A percentile compares a stretch with the other conserved stretches of the same genome.
Evolutionary conservation across 2,329 filamentous ascomycete genomes (phyloP).

Genomic region (Fusarium sp.): DNA sequence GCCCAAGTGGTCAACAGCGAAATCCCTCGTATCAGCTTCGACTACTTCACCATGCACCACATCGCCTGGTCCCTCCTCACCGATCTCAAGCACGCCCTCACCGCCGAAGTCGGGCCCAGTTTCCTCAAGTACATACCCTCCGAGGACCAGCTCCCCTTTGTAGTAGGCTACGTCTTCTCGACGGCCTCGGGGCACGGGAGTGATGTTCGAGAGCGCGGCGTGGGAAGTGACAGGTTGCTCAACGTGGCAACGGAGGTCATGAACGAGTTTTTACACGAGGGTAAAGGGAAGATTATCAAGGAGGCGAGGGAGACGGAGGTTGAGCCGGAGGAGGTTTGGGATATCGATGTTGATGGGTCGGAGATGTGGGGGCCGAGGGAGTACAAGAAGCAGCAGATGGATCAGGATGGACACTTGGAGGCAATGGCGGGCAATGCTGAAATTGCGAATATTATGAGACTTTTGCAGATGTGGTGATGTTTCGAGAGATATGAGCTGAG

Average conservation of each 20-base stretch:
- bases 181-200: constrained; percentile 15
- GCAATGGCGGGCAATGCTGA: not conserved
- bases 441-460: not conserved
- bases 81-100: constrained; percentile 5
- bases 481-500: not conserved
- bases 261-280: not conserved
- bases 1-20: constrained; percentile 7
- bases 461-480: not conserved
- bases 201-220: not conserved
- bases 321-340: not conserved
- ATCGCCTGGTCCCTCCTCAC: not conserved
- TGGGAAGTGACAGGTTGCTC: not conserved
- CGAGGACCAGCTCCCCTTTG: constrained; percentile 2
- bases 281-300: too few relatives aligned
- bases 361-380: not conserved
- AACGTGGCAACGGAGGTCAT: not conserved
- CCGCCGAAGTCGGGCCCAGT: not conserved
- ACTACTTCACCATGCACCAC: constrained; percentile 27
- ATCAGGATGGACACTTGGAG: not conserved
- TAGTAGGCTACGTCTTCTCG: constrained; percentile 46
- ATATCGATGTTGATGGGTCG: not conserved
- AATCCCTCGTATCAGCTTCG: constrained; percentile 1
- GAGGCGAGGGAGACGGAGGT: not conserved
- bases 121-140: not conserved
- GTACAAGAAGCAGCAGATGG: not conserved